These are phyloP conservation scores for Claviceps maximensis DNA, from an alignment of 2,329 filamentous ascomycete genomes.

Conservation along the genomic window DNA sequence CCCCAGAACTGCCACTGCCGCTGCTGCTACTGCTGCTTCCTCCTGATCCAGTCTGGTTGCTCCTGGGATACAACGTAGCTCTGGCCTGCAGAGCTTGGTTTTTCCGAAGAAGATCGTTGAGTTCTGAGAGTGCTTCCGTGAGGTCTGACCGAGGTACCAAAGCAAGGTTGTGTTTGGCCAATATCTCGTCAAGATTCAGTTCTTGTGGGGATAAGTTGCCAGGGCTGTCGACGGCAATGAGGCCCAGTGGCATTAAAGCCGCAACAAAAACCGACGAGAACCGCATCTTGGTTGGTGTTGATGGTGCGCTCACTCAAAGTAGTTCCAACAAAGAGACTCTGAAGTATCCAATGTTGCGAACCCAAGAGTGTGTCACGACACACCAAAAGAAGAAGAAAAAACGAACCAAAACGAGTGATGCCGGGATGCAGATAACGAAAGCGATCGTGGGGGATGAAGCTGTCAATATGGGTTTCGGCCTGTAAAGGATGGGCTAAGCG, in stretches of 20 bases:
- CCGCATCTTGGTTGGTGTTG: slow-evolving; percentile 17
- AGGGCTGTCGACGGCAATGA: slow-evolving; percentile 16
- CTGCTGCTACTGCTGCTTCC: not conserved
- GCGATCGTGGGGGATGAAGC: not conserved
- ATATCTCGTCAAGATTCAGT: slow-evolving; percentile 25
- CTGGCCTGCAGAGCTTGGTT: slow-evolving; percentile 8
- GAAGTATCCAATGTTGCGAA: not conserved
- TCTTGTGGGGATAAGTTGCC: slow-evolving; percentile 17
- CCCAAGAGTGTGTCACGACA: not conserved
- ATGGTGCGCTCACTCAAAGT: not conserved
- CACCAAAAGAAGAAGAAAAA: too few relatives aligned
- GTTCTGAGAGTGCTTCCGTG: slow-evolving; percentile 29
- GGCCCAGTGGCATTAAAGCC: slow-evolving; percentile 20
- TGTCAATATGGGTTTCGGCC: slow-evolving; percentile 3
- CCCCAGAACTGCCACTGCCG: not conserved
- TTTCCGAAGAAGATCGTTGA: slow-evolving; percentile 26
- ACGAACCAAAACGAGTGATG: not conserved
- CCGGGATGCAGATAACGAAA: not conserved
- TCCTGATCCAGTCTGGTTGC: not conserved
- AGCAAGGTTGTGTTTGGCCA: slow-evolving; percentile 30
- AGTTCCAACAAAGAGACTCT: not conserved
- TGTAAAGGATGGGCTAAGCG: not conserved
- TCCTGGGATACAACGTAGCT: not conserved
- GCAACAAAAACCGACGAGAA: slow-evolving; percentile 23
- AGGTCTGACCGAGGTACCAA: slow-evolving; percentile 32